Percentiles rank a stretch among this genome's conserved stretches.
These are phyloP conservation scores for Lizonia empirigonia DNA, from an alignment of 2,329 filamentous ascomycete species.

Conservation along the genomic window DNA sequence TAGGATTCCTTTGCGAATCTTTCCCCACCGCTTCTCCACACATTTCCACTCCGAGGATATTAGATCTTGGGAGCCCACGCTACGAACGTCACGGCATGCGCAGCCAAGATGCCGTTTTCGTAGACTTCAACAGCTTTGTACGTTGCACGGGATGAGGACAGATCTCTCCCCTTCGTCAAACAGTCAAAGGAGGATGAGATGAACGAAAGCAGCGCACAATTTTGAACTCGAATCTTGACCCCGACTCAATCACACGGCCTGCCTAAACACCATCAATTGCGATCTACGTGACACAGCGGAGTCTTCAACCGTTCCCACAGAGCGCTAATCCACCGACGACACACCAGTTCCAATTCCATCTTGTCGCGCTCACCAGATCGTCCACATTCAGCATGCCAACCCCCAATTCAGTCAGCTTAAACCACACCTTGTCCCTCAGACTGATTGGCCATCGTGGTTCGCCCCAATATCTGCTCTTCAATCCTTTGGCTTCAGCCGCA, in stretches of 20 bases:
- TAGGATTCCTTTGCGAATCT: conserved; percentile 1
- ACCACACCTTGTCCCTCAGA: conserved; percentile 31
- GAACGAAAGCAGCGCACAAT: background rate
- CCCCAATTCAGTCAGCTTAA: conserved; percentile 23
- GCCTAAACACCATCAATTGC: background rate
- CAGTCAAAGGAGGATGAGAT: background rate
- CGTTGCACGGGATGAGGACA: no score
- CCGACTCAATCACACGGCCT: background rate
- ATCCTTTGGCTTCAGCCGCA: conserved; percentile 25
- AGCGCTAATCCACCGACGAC: conserved; percentile 31
- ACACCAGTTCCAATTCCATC: conserved; percentile 39
- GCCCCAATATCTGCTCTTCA: conserved; percentile 35
- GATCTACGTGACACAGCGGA: background rate
- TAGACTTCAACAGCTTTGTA: background rate
- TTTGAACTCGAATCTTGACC: background rate
- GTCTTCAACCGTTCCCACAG: conserved; percentile 29
- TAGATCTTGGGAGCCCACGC: conserved; percentile 1
- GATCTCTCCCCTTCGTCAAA: no score
- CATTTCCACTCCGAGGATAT: conserved; percentile 1
- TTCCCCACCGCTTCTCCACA: conserved; percentile 16
- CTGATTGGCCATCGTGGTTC: conserved; percentile 32
- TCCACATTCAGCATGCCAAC: conserved; percentile 34
- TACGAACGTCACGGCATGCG: conserved; percentile 14
- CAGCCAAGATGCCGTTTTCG: conserved; percentile 5
- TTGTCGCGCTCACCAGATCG: conserved; percentile 29